Conservation (phyloP, 2,329 filamentous ascomycete species). For the Penicillium psychrosexuale region DNA sequence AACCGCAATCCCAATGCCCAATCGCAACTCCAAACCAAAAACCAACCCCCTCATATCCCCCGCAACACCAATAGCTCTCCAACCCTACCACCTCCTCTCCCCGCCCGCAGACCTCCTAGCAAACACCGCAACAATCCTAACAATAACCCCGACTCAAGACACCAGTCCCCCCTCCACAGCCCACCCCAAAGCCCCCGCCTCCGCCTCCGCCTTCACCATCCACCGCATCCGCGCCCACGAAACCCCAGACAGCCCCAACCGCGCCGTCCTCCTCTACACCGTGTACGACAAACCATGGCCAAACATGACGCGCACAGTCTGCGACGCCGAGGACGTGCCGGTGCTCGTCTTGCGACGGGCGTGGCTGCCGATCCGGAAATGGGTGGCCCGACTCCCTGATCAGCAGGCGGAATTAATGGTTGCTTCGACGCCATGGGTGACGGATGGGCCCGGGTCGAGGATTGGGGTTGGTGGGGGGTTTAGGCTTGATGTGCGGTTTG, state of each 20-base stretch:
- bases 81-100: conserved; percentile 21
- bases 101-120: conserved; percentile 23
- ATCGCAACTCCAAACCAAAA: background rate
- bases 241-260: conserved; percentile 13
- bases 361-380: conserved; percentile 8
- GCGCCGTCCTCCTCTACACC: conserved; percentile 16
- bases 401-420: background rate
- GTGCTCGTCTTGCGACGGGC: conserved; percentile 16
- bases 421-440: background rate
- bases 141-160: conserved; percentile 16
- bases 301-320: conserved; percentile 16
- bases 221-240: conserved; percentile 19
- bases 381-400: background rate
- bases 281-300: conserved; percentile 19
- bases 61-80: conserved; percentile 22
- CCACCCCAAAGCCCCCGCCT: background rate
- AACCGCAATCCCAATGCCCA: background rate
- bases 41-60: conserved; percentile 17
- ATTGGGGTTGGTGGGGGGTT: conserved; percentile 5
- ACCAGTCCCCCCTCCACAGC: conserved; percentile 13
- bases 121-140: conserved; percentile 22
- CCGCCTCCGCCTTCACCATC: conserved; percentile 12
- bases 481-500: conserved; percentile 7
- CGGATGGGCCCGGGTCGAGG: background rate
- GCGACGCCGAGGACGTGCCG: conserved; percentile 9